These are phyloP conservation scores for Annulohypoxylon moriforme DNA, from an alignment of 495 filamentous ascomycete species.

Conservation along the genomic window DNA sequence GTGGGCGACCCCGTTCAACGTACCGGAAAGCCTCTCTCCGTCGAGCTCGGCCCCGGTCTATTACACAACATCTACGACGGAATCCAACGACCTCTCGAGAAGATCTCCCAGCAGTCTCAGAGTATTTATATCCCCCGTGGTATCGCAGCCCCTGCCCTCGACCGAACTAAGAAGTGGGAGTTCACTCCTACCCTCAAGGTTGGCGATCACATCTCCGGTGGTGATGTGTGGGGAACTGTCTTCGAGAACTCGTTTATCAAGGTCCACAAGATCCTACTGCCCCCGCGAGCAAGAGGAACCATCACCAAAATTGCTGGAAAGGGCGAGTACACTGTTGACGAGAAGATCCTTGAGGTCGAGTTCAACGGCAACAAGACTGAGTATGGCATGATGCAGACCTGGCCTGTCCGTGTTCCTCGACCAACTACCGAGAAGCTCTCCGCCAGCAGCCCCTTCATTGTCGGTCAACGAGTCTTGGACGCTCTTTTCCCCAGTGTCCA, in stretches of 20 bases:
- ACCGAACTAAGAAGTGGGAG: constrained; percentile 92
- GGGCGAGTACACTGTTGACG: constrained; percentile 92
- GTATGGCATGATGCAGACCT: constrained; percentile 97
- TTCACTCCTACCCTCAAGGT: constrained; percentile 92
- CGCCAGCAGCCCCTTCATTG: constrained; percentile 88
- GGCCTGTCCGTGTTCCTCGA: constrained; percentile 97
- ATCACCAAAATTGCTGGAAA: constrained; percentile 90
- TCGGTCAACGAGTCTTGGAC: constrained; percentile 96
- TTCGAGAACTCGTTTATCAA: constrained; percentile 96
- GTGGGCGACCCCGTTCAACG: constrained; percentile 93
- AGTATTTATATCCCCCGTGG: constrained; percentile 98
- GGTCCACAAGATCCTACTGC: constrained; percentile 95
- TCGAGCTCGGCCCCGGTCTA: constrained; percentile 95
- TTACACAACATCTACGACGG: constrained; percentile 99
- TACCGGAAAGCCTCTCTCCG: constrained; percentile 94
- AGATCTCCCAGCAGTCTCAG: constrained; percentile 78
- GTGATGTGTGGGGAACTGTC: constrained; percentile 92
- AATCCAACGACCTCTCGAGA: constrained; percentile 92
- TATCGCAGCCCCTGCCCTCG: constrained; percentile 86
- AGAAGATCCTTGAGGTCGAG: constrained; percentile 95
- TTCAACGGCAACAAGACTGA: constrained; percentile 96
- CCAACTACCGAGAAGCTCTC: constrained; percentile 90
- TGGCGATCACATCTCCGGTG: constrained; percentile 95
- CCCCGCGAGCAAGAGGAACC: constrained; percentile 87
- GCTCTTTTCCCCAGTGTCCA: constrained; percentile 98